Evolutionary conservation across 73 alveolate genomes (phyloP), one percentile per base, ranked within the genome.

Genomic region (Paraurostyla sp.): DNA sequence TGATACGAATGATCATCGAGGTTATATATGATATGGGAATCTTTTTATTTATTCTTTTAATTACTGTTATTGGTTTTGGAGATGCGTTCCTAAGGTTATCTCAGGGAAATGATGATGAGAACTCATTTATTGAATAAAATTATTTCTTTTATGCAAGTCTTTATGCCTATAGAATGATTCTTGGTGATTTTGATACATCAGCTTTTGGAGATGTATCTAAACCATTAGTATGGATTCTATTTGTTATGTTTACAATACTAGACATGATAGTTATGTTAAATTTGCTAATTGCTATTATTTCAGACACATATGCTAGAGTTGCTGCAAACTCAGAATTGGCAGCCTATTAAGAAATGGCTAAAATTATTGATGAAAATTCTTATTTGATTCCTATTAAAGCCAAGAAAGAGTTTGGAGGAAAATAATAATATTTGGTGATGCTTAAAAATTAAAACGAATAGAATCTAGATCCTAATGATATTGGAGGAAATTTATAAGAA

Each of bases 241-340:
- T 75, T 78, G 7, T 59, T 25, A 30, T 60, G 63, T 51, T 40
- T 38, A 42, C 80, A 0, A 76, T 88, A 40, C 41, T 62, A 0
- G 65, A 43, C 40, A 65, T 88, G 78, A 78, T 88, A 23, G 59
- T 88, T 75, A 25, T 88, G 43, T 83, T 88, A 0, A 88, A 88
- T 51, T 11, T 88, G 58, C 90, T 88, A 20, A 88, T 88, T 40
- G 94, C 94, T 40, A 78, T 88, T 18, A 88, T 88, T 52, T 85
- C 80, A 25, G 94, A 76, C 68, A 78, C 94, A 18, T 88, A 51
- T 45, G 94, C 68, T 30, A 56, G 91, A 88, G 94, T 88, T 0
- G 63, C 85, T 36, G 82, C 56, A 36, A 78, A 71, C n/a, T 23
- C 75, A 0, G 91, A 88, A 18, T 4, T 29, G 32, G 78, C 78